Conservation (phyloP, 1,284 basidiomycete genomes). For the Anthracocystis panici-leucophaei region DNA sequence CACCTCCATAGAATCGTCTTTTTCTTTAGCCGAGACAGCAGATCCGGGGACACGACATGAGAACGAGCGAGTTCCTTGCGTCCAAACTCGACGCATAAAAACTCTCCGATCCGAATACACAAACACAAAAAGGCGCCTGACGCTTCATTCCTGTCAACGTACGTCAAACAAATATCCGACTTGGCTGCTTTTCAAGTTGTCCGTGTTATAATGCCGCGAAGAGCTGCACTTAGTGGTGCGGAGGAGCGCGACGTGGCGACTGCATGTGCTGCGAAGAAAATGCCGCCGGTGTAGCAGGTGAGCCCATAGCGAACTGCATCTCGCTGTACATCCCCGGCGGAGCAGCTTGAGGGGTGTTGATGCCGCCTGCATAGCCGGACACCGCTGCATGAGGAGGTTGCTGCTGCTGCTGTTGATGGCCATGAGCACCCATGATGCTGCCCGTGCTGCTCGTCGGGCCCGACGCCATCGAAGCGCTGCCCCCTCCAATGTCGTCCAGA, state of each 20-base stretch:
- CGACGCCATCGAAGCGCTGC: slow-evolving; percentile 13
- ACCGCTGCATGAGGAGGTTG: slow-evolving; percentile 9
- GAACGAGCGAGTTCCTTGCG: neutral
- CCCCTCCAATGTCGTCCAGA: slow-evolving; percentile 45
- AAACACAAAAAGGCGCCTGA: no score
- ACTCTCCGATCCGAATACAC: no score
- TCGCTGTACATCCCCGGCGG: slow-evolving; percentile 14
- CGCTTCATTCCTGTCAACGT: no score
- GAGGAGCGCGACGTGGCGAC: slow-evolving; percentile 24
- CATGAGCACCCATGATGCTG: slow-evolving; percentile 3
- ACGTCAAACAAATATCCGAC: no score
- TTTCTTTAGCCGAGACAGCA: slow-evolving; percentile 3
- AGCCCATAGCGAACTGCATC: slow-evolving; percentile 41
- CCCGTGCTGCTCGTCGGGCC: slow-evolving; percentile 7
- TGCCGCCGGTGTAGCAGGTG: slow-evolving; percentile 9
- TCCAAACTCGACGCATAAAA: no score
- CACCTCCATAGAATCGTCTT: neutral
- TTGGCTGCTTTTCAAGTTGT: no score
- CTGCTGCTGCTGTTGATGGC: neutral
- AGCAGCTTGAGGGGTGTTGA: slow-evolving; percentile 4
- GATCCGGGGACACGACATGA: neutral
- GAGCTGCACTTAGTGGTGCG: slow-evolving; percentile 1
- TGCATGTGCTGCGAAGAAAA: slow-evolving; percentile 6
- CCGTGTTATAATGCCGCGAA: no score
- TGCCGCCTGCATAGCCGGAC: slow-evolving; percentile 5